Base-by-base conservation (phyloP, 2,329 filamentous ascomycete genomes). In the Epichloe gansuensis region DNA sequence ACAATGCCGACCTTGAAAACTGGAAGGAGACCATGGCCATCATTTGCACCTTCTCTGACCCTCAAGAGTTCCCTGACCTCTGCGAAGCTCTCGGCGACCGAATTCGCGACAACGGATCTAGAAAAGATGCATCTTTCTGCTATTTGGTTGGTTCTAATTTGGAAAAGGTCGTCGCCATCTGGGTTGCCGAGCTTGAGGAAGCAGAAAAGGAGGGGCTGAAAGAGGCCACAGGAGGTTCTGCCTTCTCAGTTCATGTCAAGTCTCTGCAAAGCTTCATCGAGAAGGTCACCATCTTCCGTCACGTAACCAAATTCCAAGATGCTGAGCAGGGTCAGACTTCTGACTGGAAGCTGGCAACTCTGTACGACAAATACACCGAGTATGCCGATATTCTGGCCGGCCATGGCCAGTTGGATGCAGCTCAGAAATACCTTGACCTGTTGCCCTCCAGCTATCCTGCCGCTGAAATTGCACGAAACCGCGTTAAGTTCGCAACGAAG, bases 11-110 rank as follows among this genome's bases (percentile, higher is more conserved):
- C 63, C 73, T 98, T 45, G 78, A 79, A 50, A 87, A 93, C 69
- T 98, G 93, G 94, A 97, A 94, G 71, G 93, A 97, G 68, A 84
- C 91, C 3, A 94, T 98, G 87, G 90, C 89, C 31, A 87, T 90
- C 1, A 74, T 98, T 51, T 98, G 93, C 77, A 97, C 93, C 1
- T 98, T 91, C 68, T 93, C 93, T 0, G 85, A 94, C 56, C 85
- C 89, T 44, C 80, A 80, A 40, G 91, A 98, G 60, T 98, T 98
- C 66, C 82, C 91, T 5, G 89, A 96, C 64, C 82, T 98, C 11
- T 98, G 91, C 63, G 93, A 98, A 66, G 88, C 89, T 34, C 80
- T 98, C 23, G 93, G 93, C 59, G 94, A 98, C 66, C 82, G 94
- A 34, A 80, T 98, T 41, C 78, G 87, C 56, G 91, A 95, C 63